These are phyloP conservation scores for Cunninghamia lanceolata DNA, from an alignment of 75 land plant genomes.

Conservation along the genomic window DNA sequence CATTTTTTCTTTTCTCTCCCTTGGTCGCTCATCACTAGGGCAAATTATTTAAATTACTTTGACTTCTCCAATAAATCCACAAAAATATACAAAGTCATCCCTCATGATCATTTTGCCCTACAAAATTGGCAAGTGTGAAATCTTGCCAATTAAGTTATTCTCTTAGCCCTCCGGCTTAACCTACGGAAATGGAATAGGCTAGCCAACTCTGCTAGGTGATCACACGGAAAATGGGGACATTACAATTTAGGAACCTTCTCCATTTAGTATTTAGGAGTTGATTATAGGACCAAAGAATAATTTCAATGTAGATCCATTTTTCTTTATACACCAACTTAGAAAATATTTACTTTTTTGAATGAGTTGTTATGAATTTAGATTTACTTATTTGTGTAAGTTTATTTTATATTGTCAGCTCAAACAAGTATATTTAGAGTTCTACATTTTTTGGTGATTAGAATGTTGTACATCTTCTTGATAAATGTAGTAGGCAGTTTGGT, in stretches of 20 bases:
- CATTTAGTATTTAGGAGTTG: background rate
- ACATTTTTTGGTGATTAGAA: conserved; percentile 3
- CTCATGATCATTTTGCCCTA: no score
- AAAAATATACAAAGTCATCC: no score
- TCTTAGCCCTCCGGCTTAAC: no score
- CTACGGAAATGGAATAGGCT: no score
- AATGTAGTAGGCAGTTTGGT: background rate
- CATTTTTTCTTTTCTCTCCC: no score
- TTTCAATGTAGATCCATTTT: background rate
- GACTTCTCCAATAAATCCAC: no score
- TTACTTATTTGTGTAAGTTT: background rate
- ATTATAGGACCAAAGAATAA: background rate
- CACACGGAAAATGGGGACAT: no score
- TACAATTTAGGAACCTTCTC: background rate
- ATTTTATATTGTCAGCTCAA: background rate
- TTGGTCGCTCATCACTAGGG: no score
- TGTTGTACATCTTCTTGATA: background rate
- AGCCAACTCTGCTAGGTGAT: no score
- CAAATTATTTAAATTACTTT: no score
- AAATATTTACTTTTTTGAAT: conserved; percentile 8
- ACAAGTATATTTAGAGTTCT: background rate
- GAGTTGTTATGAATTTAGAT: background rate
- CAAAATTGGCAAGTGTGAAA: no score
- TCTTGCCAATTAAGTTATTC: no score
- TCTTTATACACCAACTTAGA: background rate